phyloP scores from a whole-genome alignment of 2,329 filamentous ascomycete species.

The Ascochyta rabiei region DNA sequence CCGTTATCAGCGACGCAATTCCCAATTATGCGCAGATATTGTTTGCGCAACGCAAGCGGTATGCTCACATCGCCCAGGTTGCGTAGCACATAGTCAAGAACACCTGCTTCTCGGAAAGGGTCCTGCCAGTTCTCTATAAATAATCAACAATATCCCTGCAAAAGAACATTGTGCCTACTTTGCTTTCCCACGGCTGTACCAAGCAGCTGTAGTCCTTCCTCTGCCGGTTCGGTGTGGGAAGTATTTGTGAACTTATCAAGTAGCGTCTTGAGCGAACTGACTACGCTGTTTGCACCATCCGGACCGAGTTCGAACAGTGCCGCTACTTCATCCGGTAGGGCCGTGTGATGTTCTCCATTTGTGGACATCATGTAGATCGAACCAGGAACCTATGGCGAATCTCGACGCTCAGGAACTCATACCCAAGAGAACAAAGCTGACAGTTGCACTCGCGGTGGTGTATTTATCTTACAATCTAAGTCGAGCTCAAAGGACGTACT shows the following conservation, averaged over 20 bases:
- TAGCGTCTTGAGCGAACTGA: background rate
- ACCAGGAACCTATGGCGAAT: background rate
- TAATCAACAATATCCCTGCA: slow-evolving; percentile 28
- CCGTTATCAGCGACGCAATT: slow-evolving; percentile 48
- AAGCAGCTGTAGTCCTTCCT: slow-evolving; percentile 29
- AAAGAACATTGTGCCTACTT: slow-evolving; percentile 23
- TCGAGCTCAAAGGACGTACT: slow-evolving; percentile 17
- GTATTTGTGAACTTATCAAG: slow-evolving; percentile 2
- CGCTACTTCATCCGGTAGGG: slow-evolving; percentile 1
- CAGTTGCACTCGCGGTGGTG: no score
- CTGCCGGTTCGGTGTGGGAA: background rate
- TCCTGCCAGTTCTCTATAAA: slow-evolving; percentile 39
- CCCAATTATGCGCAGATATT: slow-evolving; percentile 47
- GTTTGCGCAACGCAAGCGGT: slow-evolving; percentile 33
- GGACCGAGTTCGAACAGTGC: background rate
- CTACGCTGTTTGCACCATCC: background rate
- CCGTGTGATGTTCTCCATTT: background rate
- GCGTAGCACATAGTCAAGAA: slow-evolving; percentile 37
- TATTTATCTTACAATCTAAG: background rate
- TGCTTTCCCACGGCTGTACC: slow-evolving; percentile 43
- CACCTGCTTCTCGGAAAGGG: slow-evolving; percentile 33
- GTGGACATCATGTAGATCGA: slow-evolving; percentile 1
- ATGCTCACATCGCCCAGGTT: slow-evolving; percentile 29
- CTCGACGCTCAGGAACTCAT: background rate
- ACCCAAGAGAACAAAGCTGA: background rate